Evolutionary conservation across 129 eudicot genomes (phyloP).

Genomic region (Erigeron canadensis): DNA sequence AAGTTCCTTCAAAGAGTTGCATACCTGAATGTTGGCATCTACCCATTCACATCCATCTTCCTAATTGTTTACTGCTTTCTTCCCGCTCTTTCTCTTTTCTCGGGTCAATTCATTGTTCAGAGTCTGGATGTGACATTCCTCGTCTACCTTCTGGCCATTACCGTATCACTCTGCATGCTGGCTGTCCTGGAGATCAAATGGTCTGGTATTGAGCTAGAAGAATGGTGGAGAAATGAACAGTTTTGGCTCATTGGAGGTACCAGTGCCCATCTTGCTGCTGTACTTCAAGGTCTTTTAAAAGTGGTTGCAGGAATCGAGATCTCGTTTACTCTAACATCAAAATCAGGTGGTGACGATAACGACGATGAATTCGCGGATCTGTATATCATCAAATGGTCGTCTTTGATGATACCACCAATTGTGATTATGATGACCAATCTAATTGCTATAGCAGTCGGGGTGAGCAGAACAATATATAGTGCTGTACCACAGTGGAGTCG

Average conservation of each 20-base stretch:
- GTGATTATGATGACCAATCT: slow-evolving; percentile 56
- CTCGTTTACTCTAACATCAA: slow-evolving; percentile 62
- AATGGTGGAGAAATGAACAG: slow-evolving; percentile 75
- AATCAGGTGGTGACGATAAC: slow-evolving; percentile 53
- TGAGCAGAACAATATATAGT: slow-evolving; percentile 57
- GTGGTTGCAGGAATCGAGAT: slow-evolving; percentile 66
- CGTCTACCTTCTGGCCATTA: slow-evolving; percentile 48
- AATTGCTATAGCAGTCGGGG: slow-evolving; percentile 58
- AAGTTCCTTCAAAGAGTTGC: slow-evolving; percentile 59
- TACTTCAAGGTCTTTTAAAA: slow-evolving; percentile 60
- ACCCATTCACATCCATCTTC: slow-evolving; percentile 66
- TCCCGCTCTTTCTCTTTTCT: slow-evolving; percentile 58
- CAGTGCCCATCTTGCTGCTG: slow-evolving; percentile 73
- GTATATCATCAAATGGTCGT: slow-evolving; percentile 57
- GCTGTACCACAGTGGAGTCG: slow-evolving; percentile 61
- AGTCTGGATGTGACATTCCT: slow-evolving; percentile 55
- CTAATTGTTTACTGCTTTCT: slow-evolving; percentile 64
- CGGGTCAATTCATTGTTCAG: slow-evolving; percentile 65
- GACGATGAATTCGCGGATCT: slow-evolving; percentile 61
- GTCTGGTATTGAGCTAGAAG: slow-evolving; percentile 59
- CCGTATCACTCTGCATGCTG: slow-evolving; percentile 51
- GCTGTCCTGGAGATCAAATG: slow-evolving; percentile 62
- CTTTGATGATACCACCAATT: slow-evolving; percentile 58
- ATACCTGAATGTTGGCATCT: slow-evolving; percentile 61
- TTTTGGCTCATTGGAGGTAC: slow-evolving; percentile 74